Percentiles rank a stretch among this genome's conserved stretches.
Conservation (phyloP, 129 eudicot species). For the Artemisia tridentata region DNA sequence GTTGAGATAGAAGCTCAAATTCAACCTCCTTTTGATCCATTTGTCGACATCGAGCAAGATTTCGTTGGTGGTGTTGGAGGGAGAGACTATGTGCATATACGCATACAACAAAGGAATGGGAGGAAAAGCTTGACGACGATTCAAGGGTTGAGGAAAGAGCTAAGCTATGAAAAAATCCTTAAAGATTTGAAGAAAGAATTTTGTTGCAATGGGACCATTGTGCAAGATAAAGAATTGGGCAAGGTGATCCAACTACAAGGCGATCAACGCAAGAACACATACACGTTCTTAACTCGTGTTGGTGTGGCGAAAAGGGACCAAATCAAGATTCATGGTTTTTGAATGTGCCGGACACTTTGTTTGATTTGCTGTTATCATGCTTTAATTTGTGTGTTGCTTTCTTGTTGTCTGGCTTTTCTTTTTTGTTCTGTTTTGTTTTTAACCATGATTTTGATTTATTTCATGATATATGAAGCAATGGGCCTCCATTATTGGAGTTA, state of each 20-base stretch:
- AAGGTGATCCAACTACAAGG: constrained; percentile 89
- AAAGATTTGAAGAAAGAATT: constrained; percentile 57
- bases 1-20: constrained; percentile 57
- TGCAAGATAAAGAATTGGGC: constrained; percentile 76
- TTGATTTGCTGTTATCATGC: not conserved
- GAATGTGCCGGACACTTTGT: not conserved
- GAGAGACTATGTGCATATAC: constrained; percentile 77
- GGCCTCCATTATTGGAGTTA: too few relatives aligned
- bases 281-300: constrained; percentile 46
- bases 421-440: not conserved
- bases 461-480: not conserved
- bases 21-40: constrained; percentile 73
- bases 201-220: constrained; percentile 60
- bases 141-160: constrained; percentile 73
- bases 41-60: constrained; percentile 57
- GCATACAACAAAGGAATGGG: constrained; percentile 86
- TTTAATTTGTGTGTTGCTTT: constrained; percentile 1
- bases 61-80: constrained; percentile 47
- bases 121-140: constrained; percentile 79
- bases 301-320: constrained; percentile 63
- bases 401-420: not conserved
- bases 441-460: not conserved
- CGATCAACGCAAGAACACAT: constrained; percentile 82
- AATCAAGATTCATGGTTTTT: constrained; percentile 89
- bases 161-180: constrained; percentile 73